Conservation (phyloP, 805 yeast genomes). For the Suhomyces prunicola region DNA sequence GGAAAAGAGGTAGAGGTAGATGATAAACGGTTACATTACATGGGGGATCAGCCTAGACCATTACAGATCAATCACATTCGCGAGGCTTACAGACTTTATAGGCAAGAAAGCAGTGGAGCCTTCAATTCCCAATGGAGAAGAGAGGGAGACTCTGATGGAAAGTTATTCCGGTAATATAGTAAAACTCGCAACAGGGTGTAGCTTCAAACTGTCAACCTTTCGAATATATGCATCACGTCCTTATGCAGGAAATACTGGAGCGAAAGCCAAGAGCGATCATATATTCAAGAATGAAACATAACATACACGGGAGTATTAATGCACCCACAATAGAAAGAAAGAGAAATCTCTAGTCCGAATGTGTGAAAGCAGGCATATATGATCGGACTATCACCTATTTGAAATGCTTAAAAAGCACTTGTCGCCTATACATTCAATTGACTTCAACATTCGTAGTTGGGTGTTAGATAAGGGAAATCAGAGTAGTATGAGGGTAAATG, state of each 20-base stretch:
- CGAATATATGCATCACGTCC: not conserved
- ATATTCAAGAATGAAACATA: not conserved
- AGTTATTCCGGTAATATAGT: constrained; percentile 57
- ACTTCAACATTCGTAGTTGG: not conserved
- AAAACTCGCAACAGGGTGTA: not conserved
- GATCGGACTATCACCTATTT: not conserved
- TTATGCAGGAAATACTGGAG: not conserved
- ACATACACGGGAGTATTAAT: not conserved
- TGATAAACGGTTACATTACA: constrained; percentile 21
- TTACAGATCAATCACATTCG: constrained; percentile 79
- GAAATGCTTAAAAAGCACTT: not conserved
- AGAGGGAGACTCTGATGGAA: constrained; percentile 68
- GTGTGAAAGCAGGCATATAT: not conserved
- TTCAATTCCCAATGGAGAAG: constrained; percentile 65
- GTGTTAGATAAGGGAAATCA: not conserved
- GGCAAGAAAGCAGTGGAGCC: constrained; percentile 60
- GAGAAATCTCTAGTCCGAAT: not conserved
- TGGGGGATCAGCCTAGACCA: constrained; percentile 54
- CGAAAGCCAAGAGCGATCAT: not conserved
- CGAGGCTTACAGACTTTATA: constrained; percentile 83
- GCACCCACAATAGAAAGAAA: not conserved
- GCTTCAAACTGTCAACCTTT: not conserved
- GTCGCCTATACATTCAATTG: not conserved
- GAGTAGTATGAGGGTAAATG: not conserved
- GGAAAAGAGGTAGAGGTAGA: constrained; percentile 34